A percentile compares a stretch with the other conserved stretches of the same genome.
These are phyloP conservation scores for Bryoglossum gracile DNA, from an alignment of 495 filamentous ascomycete genomes.

Conservation along the genomic window DNA sequence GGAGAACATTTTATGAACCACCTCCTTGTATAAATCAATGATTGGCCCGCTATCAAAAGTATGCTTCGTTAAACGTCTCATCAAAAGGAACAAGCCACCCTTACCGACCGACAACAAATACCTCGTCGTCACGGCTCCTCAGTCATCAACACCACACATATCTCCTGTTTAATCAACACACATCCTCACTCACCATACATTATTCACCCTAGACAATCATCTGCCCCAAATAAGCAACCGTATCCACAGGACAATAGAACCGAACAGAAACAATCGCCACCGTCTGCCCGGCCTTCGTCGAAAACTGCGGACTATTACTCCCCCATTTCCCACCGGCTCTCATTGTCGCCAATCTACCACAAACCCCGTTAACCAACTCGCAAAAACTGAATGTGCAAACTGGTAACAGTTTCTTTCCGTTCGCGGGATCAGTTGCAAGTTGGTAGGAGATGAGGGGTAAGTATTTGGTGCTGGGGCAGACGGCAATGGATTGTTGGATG, in stretches of 20 bases:
- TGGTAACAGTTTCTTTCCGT: not conserved
- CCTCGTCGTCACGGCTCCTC: no score
- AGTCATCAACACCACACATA: no score
- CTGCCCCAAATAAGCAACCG: not conserved
- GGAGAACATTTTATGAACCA: no score
- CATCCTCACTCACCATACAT: no score
- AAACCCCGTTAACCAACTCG: not conserved
- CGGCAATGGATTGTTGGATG: constrained; percentile 1
- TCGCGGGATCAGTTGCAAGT: constrained; percentile 1
- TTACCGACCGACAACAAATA: no score
- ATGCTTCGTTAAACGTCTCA: no score
- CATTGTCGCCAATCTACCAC: constrained; percentile 2
- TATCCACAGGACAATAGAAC: not conserved
- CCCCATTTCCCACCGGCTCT: constrained; percentile 7
- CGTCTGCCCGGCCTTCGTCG: not conserved
- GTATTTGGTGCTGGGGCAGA: not conserved
- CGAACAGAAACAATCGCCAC: not conserved
- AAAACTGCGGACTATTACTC: not conserved
- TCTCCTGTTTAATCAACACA: no score
- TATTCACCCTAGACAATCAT: no score
- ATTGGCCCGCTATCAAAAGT: no score
- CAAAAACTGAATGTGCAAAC: constrained; percentile 2
- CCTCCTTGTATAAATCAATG: no score
- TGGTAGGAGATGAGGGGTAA: not conserved
- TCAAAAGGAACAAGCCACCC: no score